phyloP scores from a whole-genome alignment of 176 grass and related monocot species.

The Bromus sterilis region DNA sequence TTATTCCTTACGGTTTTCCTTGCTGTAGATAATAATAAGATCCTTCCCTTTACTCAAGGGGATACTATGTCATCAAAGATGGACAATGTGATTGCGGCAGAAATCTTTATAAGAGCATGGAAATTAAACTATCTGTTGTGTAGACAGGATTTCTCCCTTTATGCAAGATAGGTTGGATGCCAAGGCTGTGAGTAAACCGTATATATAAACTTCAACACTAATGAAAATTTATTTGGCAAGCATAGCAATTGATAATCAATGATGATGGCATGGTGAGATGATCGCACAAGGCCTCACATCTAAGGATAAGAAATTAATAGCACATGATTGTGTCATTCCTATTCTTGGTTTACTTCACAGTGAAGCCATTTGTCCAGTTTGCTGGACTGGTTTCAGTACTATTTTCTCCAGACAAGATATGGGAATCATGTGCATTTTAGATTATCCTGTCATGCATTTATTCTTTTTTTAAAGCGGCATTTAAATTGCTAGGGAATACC shows the following conservation, averaged over 20 bases:
- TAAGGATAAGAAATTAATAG: neutral
- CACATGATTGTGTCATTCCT: neutral
- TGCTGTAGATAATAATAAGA: neutral
- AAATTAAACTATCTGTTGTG: neutral
- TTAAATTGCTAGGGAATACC: neutral
- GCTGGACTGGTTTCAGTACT: neutral
- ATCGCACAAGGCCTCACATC: neutral
- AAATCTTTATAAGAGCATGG: neutral
- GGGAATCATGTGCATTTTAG: neutral
- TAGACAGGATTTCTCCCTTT: neutral
- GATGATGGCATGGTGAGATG: neutral
- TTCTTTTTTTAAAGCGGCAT: neutral
- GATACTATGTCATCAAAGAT: neutral
- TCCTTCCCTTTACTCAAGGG: neutral
- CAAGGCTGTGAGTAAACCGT: neutral
- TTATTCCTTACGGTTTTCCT: neutral
- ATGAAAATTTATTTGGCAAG: neutral
- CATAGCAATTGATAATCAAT: neutral
- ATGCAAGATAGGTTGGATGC: neutral
- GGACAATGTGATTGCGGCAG: neutral
- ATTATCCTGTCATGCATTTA: neutral
- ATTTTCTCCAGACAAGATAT: neutral
- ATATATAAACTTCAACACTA: neutral
- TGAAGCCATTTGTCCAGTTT: neutral
- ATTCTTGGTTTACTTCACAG: neutral